These are phyloP conservation scores for Bondarzewia mesenterica DNA, from an alignment of 1,284 basidiomycete species.

Conservation along the genomic window DNA sequence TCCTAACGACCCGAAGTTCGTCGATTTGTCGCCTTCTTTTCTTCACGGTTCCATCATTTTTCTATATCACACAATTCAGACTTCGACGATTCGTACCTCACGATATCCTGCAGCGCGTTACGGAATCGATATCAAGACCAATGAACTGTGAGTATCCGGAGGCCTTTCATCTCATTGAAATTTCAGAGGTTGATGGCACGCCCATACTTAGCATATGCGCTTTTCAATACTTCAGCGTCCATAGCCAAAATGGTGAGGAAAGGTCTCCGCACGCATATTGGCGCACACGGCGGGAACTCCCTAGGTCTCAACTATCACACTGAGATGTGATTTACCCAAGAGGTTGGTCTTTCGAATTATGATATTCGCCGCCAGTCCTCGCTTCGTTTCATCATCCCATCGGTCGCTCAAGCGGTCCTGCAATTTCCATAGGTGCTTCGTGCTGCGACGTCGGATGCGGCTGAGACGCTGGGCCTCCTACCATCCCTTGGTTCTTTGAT, in stretches of 20 bases:
- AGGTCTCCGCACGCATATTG: conserved; percentile 55
- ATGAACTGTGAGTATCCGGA: conserved; percentile 1
- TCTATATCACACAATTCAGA: background rate
- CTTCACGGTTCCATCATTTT: background rate
- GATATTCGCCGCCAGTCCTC: no score
- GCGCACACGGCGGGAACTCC: conserved; percentile 70
- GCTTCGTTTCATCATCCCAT: no score
- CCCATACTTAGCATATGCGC: conserved; percentile 43
- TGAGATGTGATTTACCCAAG: conserved; percentile 55
- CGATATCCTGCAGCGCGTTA: background rate
- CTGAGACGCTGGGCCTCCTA: conserved; percentile 54
- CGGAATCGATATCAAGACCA: background rate
- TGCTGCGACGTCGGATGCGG: conserved; percentile 57
- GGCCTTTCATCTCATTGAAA: no score
- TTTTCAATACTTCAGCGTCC: conserved; percentile 63
- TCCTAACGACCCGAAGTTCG: conserved; percentile 58
- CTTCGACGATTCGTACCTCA: conserved; percentile 1
- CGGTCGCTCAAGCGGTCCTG: no score
- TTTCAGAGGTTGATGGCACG: no score
- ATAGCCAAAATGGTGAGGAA: conserved; percentile 57
- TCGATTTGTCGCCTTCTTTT: no score
- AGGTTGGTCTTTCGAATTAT: conserved; percentile 47
- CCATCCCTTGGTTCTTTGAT: conserved; percentile 54
- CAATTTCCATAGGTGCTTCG: conserved; percentile 64
- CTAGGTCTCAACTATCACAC: conserved; percentile 68